Conservation (phyloP, 768 basidiomycete genomes). For the Mycena rebaudengoi region DNA sequence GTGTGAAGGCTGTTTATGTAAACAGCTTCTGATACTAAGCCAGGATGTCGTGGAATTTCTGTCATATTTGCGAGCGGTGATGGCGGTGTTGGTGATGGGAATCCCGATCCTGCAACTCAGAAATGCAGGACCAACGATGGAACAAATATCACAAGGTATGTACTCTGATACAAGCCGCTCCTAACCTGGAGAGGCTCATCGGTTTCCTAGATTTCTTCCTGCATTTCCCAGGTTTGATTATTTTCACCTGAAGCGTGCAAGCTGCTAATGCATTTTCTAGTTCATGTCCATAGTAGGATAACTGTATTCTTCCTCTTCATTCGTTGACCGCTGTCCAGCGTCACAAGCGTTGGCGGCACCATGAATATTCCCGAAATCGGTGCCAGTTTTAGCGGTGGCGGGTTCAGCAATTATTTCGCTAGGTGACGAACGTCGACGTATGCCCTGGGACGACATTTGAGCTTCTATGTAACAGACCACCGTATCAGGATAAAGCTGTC, state of each 20-base stretch:
- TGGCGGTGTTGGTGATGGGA: conserved; percentile 71
- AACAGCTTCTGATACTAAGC: not conserved
- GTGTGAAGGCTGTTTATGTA: conserved; percentile 5
- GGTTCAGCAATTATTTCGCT: conserved; percentile 72
- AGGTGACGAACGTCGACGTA: conserved; percentile 29
- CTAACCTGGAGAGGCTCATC: not conserved
- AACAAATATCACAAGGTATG: conserved; percentile 12
- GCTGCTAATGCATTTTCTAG: conserved; percentile 9
- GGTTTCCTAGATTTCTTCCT: conserved; percentile 55
- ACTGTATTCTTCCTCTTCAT: no score
- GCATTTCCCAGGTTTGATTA: conserved; percentile 61
- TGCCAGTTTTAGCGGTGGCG: conserved; percentile 72
- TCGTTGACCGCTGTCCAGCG: conserved; percentile 46
- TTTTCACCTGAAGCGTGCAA: not conserved
- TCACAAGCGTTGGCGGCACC: conserved; percentile 79
- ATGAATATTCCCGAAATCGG: conserved; percentile 65
- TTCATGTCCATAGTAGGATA: conserved; percentile 58
- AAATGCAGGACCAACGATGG: conserved; percentile 69
- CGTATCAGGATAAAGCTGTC: conserved; percentile 60
- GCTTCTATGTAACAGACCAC: conserved; percentile 60
- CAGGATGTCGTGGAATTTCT: conserved; percentile 73
- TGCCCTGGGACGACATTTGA: not conserved
- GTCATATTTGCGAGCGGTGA: conserved; percentile 75
- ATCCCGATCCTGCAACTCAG: conserved; percentile 60
- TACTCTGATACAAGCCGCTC: conserved; percentile 24